phyloP scores from a whole-genome alignment of 192 early-diverging fungal genomes.

The Lobulomyces angularis region DNA sequence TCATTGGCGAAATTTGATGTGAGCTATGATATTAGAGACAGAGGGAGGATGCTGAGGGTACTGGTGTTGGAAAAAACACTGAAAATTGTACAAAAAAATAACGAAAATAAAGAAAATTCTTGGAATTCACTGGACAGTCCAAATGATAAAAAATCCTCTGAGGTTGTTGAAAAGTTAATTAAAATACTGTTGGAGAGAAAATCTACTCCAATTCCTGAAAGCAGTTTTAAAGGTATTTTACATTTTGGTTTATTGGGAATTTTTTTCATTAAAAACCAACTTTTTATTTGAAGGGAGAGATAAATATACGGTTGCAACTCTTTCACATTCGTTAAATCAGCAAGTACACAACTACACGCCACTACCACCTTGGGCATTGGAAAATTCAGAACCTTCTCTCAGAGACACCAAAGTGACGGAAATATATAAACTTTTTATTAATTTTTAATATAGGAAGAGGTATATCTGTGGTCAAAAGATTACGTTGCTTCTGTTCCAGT shows the following conservation, averaged over 20 bases:
- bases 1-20: slow-evolving; percentile 82
- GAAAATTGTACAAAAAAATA: slow-evolving; percentile 7
- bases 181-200: slow-evolving; percentile 5
- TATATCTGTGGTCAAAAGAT: slow-evolving; percentile 19
- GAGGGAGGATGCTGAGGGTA: slow-evolving; percentile 59
- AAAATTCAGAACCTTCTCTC: slow-evolving; percentile 1
- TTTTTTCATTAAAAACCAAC: background rate
- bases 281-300: slow-evolving; percentile 9
- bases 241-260: slow-evolving; percentile 1
- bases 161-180: slow-evolving; percentile 16
- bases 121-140: slow-evolving; percentile 22
- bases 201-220: slow-evolving; percentile 12
- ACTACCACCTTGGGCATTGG: slow-evolving; percentile 7
- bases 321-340: slow-evolving; percentile 29
- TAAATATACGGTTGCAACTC: slow-evolving; percentile 23
- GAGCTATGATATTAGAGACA: slow-evolving; percentile 81
- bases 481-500: slow-evolving; percentile 7
- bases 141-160: slow-evolving; percentile 48
- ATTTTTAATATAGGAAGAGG: slow-evolving; percentile 9
- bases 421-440: background rate
- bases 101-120: slow-evolving; percentile 3
- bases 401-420: background rate
- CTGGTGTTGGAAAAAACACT: slow-evolving; percentile 24
- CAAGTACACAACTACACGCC: slow-evolving; percentile 1
- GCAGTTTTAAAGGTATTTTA: slow-evolving; percentile 7